Evolutionary conservation across 179 eudicot species (phyloP), one percentile per base, ranked within the genome.

Genomic region (Drosera spatulata): DNA sequence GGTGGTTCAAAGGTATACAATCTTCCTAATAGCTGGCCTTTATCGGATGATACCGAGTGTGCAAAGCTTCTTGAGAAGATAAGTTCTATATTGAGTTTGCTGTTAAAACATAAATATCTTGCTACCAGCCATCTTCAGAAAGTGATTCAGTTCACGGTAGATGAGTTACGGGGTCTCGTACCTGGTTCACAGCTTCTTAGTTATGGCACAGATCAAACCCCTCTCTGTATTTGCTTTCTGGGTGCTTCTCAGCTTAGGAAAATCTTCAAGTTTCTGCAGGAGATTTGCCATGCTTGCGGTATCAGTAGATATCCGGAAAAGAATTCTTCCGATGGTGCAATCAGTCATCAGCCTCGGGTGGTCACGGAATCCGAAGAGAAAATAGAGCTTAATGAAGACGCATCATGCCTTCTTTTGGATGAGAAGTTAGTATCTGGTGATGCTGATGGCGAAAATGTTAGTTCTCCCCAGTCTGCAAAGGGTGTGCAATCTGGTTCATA

Each of bases 161-260:
- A 81, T 61, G 95, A 94, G 73, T 66, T 94, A 50, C 95, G 83
- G 64, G 69, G 74, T 41, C 76, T 84, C 66, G 85, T 76, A 60
- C 79, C 76, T 75, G 87, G 87, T 78, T 83, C 91, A 41, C 82
- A 71, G 73, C 85, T 90, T 69, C 79, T 87, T 14, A 71, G 71
- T 63, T 81, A 69, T 44, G 83, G 85, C 41, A 55, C 85, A 61
- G 96, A 85, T 61, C 85, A 87, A 71, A 70, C 88, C 51, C 97
- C 97, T 33, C 4, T 73, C 37, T 90, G 97, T 69, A 94, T 94
- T 50, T 87, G 99, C 81, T 87, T 90, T 77, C 55, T 94, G 77
- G 87, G 85, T 63, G 83, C 80, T 65, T 14, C 65, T 13, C 84
- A 82, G 79, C 95, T 94, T 58, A 77, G 65, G 74, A 90, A 85